Base-by-base conservation (phyloP, 2,329 filamentous ascomycete species). In the Neophaeococcomyces aloes region DNA sequence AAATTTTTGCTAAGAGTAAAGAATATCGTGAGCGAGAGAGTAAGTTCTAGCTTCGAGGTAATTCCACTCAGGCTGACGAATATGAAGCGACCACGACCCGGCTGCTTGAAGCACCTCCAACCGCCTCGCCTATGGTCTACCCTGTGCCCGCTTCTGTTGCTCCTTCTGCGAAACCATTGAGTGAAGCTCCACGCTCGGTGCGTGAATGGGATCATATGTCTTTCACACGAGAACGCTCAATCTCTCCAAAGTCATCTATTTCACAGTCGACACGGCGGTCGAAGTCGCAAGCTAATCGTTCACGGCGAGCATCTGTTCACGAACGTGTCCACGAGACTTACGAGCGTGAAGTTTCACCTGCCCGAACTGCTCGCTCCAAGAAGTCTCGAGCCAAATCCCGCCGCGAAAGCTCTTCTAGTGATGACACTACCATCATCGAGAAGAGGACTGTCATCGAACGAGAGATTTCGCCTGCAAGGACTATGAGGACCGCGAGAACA, bases 1-100 rank as follows among this genome's bases (percentile, higher is more conserved):
- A 93, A 56, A 72, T 95, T 34, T 83, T 95, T 55, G 81, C 78
- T 56, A 70, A 87, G 38, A 93, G 86, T 62, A 83, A 87, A 56
- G 78, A 82, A 25, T 87, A 86, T 64, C 79, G 54, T 45, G 53
- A 50, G 38, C 45, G 51, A 44, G 46, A 54, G 50, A 45, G 46
- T 54, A 34, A 45, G 51, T 47, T 39, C 13, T n/a, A 31, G 33
- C 31, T 7, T 30, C 32, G 7, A n/a, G 14, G 15, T 15, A 3
- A 15, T n/a, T 29, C 17, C 4, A 14, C 19, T 34, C 17, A 38
- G 15, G 14, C 42, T 46, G 23, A 47, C 36, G 17, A 21, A 34
- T 29, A 18, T 31, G 17, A 44, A 52, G 51, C 46, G 8, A 44
- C 25, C 23, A 58, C 55, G 7, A 57, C 56, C 35, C 56, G 57